Evolutionary conservation across 1,139 yeast genomes (phyloP).

Genomic region (Protomyces lactucae-debilis): DNA sequence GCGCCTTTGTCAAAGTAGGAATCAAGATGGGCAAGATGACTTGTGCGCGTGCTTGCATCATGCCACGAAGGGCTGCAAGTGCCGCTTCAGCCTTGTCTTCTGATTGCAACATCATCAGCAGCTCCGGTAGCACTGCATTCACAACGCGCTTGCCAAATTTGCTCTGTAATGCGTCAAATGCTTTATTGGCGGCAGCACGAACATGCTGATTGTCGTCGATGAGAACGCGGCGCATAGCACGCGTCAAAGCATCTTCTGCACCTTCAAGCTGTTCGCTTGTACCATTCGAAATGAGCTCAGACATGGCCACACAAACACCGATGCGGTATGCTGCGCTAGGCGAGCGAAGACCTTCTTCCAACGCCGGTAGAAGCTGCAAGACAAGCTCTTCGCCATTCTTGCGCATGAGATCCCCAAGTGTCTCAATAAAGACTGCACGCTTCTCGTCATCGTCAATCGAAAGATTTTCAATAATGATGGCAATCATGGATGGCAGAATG

Average conservation of each 20-base stretch:
- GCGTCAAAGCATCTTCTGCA: conserved; percentile 65
- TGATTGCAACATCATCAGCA: conserved; percentile 65
- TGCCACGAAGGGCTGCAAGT: conserved; percentile 79
- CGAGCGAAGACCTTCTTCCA: conserved; percentile 60
- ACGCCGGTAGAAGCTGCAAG: conserved; percentile 76
- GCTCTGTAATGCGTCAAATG: conserved; percentile 81
- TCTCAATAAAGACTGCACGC: conserved; percentile 84
- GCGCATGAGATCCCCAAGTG: conserved; percentile 91
- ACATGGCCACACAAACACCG: conserved; percentile 92
- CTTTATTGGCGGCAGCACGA: conserved; percentile 84
- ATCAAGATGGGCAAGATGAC: conserved; percentile 89
- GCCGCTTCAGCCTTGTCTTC: conserved; percentile 66
- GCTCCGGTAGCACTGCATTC: conserved; percentile 81
- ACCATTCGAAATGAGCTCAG: conserved; percentile 77
- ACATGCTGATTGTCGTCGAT: conserved; percentile 69
- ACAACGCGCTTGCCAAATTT: conserved; percentile 70
- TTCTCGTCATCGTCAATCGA: conserved; percentile 76
- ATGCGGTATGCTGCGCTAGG: conserved; percentile 77
- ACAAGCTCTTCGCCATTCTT: conserved; percentile 90
- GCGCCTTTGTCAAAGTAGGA: conserved; percentile 76
- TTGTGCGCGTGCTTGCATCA: conserved; percentile 86
- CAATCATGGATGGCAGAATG: conserved; percentile 76
- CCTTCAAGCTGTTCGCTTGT: conserved; percentile 56
- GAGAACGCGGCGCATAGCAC: conserved; percentile 71
- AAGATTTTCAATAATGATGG: conserved; percentile 71